Evolutionary conservation across 495 filamentous ascomycete species (phyloP).

Genomic region (Aspergillus leporis): DNA sequence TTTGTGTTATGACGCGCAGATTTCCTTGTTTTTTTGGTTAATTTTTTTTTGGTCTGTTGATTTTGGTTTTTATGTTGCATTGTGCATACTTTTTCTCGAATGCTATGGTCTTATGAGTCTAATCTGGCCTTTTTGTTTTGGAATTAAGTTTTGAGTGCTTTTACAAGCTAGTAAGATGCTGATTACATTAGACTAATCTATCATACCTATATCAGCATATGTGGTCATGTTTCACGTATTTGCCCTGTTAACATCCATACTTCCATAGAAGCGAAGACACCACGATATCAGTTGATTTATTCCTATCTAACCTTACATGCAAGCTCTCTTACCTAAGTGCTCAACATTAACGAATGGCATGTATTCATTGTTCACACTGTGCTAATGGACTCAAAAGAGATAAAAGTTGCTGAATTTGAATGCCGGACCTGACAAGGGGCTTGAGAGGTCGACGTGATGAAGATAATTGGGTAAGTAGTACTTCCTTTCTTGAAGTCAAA

Average conservation of each 20-base stretch:
- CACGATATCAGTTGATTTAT: not conserved
- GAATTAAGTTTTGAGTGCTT: not conserved
- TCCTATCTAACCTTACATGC: not conserved
- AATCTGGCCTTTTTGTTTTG: not conserved
- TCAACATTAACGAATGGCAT: not conserved
- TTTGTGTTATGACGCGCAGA: conserved; percentile 18
- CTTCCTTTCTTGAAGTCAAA: not conserved
- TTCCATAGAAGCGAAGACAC: not conserved
- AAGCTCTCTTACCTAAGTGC: not conserved
- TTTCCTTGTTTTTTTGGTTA: conserved; percentile 9
- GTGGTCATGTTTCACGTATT: no score
- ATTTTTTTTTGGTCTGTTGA: conserved; percentile 4
- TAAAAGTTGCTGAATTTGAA: no score
- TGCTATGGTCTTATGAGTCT: conserved; percentile 10
- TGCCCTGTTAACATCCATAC: not conserved
- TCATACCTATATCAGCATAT: not conserved
- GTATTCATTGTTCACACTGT: not conserved
- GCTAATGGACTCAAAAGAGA: not conserved
- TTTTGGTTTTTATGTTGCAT: conserved; percentile 10
- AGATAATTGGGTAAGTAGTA: no score
- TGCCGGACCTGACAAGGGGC: no score
- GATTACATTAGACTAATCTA: not conserved
- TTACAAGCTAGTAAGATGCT: conserved; percentile 5
- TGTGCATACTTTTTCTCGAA: conserved; percentile 17
- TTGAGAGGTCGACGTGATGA: no score